Percentiles rank a stretch among this genome's conserved stretches.
phyloP scores from a whole-genome alignment of 306 rosid species.

The Prosopis cineraria region DNA sequence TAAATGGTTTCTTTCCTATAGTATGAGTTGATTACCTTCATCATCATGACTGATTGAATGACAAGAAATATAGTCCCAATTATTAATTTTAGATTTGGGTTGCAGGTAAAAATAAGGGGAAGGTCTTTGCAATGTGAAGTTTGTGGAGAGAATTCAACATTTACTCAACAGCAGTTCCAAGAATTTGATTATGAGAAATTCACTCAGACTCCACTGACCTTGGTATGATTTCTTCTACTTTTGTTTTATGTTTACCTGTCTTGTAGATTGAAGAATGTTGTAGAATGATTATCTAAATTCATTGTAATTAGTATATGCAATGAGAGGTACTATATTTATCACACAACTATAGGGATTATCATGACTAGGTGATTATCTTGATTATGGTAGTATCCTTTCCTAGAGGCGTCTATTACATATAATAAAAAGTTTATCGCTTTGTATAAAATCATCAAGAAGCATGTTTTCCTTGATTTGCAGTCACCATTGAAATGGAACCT shows the following conservation, averaged over 20 bases:
- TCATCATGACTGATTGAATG: background rate
- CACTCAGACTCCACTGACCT: slow-evolving; percentile 71
- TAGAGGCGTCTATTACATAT: too few relatives aligned
- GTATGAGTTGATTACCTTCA: too few relatives aligned
- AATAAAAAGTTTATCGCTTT: too few relatives aligned
- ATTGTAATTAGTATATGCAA: background rate
- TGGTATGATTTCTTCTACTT: slow-evolving; percentile 54
- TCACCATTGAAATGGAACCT: slow-evolving; percentile 71
- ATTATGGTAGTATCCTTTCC: too few relatives aligned
- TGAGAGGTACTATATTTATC: background rate
- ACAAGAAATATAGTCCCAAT: slow-evolving; percentile 6
- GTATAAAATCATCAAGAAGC: too few relatives aligned
- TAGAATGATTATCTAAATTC: background rate
- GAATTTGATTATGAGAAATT: slow-evolving; percentile 90
- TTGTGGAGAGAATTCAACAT: slow-evolving; percentile 72
- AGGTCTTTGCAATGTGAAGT: slow-evolving; percentile 72
- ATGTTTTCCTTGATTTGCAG: slow-evolving; percentile 48
- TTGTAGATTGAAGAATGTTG: background rate
- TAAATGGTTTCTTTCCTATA: too few relatives aligned
- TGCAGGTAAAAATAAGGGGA: slow-evolving; percentile 94
- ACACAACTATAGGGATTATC: background rate
- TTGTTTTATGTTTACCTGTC: slow-evolving; percentile 1
- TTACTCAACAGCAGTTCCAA: slow-evolving; percentile 58
- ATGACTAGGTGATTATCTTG: too few relatives aligned
- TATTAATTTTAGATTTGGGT: slow-evolving; percentile 17